These are phyloP conservation scores for Boletus bicolor DNA, from an alignment of 768 basidiomycete species.

Conservation along the genomic window DNA sequence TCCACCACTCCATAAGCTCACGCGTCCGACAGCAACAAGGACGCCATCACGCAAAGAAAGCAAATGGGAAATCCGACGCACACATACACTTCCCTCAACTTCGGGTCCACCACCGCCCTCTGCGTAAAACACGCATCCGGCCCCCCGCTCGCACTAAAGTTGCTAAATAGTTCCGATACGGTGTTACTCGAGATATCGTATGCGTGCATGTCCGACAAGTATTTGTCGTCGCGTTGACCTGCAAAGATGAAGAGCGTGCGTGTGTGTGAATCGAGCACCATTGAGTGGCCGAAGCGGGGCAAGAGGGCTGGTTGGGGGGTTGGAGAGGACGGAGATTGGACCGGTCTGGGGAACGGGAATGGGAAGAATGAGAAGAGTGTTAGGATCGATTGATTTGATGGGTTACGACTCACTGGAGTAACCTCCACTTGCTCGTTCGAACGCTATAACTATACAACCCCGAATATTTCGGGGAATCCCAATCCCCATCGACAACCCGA, in stretches of 20 bases:
- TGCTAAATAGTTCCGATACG: slow-evolving; percentile 58
- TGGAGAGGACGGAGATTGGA: slow-evolving; percentile 9
- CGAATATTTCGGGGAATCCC: slow-evolving; percentile 58
- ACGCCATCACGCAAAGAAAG: too few relatives aligned
- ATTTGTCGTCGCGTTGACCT: slow-evolving; percentile 64
- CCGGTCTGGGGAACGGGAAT: slow-evolving; percentile 14
- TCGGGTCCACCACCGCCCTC: slow-evolving; percentile 64
- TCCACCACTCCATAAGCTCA: background rate
- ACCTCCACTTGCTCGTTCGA: slow-evolving; percentile 60
- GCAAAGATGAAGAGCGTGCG: slow-evolving; percentile 69
- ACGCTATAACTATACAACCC: slow-evolving; percentile 75
- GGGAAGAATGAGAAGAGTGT: background rate
- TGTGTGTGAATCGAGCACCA: slow-evolving; percentile 65
- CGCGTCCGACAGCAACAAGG: background rate
- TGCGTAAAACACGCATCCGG: slow-evolving; percentile 74
- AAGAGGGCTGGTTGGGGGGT: slow-evolving; percentile 45
- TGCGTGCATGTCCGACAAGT: slow-evolving; percentile 73
- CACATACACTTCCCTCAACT: slow-evolving; percentile 69
- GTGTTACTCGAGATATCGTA: slow-evolving; percentile 60
- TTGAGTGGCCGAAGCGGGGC: slow-evolving; percentile 73
- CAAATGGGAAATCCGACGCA: slow-evolving; percentile 33
- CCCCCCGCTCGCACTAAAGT: slow-evolving; percentile 59
- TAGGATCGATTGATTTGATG: background rate
- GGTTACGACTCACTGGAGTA: slow-evolving; percentile 53
- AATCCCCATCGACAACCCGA: slow-evolving; percentile 63